phyloP scores from a whole-genome alignment of 148 eudicot species.

The Chenopodium formosanum region DNA sequence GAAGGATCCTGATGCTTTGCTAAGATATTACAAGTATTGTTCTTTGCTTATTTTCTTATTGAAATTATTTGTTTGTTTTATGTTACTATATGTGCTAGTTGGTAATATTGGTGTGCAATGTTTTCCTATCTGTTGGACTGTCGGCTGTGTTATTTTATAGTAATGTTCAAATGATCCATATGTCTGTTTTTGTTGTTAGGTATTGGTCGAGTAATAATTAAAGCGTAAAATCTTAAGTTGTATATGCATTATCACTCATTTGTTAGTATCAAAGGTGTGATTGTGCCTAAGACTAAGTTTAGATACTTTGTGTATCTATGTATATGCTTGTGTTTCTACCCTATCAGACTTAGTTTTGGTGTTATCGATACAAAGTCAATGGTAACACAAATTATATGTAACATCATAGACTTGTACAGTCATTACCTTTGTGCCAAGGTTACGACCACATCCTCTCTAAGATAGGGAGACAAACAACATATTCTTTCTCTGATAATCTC shows the following conservation, averaged over 20 bases:
- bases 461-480: neutral
- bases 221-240: neutral
- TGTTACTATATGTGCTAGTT: neutral
- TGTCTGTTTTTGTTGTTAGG: neutral
- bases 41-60: conserved; percentile 1
- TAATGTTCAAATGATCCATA: neutral
- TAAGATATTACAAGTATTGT: conserved; percentile 70
- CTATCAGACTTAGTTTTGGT: neutral
- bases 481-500: neutral
- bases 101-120: neutral
- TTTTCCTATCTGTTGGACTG: neutral
- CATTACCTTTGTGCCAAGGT: neutral
- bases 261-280: too few relatives aligned
- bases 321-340: neutral
- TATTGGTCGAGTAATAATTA: neutral
- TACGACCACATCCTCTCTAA: neutral
- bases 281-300: too few relatives aligned
- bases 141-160: neutral
- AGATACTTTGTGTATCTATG: neutral
- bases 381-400: too few relatives aligned
- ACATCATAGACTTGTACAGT: neutral
- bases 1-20: conserved; percentile 66
- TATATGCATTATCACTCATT: neutral
- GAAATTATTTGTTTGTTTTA: neutral
- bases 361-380: neutral